Evolutionary conservation across 2,329 filamentous ascomycete genomes (phyloP), one percentile per base, ranked within the genome.

Genomic region (Penicillium sp.): DNA sequence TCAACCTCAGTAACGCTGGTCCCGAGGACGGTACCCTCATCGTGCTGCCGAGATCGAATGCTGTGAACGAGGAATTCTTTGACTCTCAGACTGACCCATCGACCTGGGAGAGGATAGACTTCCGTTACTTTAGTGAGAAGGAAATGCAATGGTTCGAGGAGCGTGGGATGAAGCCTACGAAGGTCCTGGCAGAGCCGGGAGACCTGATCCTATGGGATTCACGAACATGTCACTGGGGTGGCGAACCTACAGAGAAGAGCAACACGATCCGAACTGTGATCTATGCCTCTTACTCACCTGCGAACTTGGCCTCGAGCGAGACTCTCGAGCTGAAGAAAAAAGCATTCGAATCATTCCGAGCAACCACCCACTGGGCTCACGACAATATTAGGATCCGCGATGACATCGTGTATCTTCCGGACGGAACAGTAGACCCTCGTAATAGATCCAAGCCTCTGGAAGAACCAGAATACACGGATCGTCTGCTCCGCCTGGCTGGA

Each of bases 171-270:
- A 52, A 59, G n/a, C 62, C 64, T 3, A 23, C 53, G 28, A 74
- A 77, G 54, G 69, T 76, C 0, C 41, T 54, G 18, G 74, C 74
- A 13, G 73, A 74, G n/a, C 74, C 75, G 0, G 75, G 75, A 12
- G 75, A 77, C 34, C 58, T 77, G 49, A 61, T 77, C 9, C 62
- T 76, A 7, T 75, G 73, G 72, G 72, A 75, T 52, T 66, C 61
- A n/a, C 65, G 70, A 2, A 68, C 65, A 28, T 47, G 51, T 4
- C 57, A 59, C 15, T 59, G 57, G 57, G 57, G 60, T 34, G 60
- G 60, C 10, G 59, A 61, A 44, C 59, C 60, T 6, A 62, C 55
- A 2, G 34, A 28, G 1, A 24, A 60, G 28, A 62, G 60, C 16
- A 38, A 57, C 12, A 58, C 53, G 9, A 63, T 62, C 21, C 49